phyloP scores from a whole-genome alignment of 805 yeast species.

The Candida odintsovae region DNA sequence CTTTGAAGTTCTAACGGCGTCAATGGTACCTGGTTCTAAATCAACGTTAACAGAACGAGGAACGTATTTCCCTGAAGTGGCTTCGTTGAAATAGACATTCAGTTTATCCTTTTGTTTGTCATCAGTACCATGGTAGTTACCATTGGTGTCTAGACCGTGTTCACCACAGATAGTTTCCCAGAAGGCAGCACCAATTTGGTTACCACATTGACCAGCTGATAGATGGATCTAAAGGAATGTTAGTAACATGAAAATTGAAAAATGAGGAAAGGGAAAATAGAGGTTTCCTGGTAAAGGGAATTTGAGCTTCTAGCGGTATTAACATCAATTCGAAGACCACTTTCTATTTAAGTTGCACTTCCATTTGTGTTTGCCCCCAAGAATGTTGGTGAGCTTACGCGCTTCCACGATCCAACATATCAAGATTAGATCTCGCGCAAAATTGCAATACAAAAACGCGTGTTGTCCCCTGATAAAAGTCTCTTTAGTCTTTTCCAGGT shows the following conservation, averaged over 20 bases:
- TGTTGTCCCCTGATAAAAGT: neutral
- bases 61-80: constrained; percentile 92
- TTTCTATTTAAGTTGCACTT: neutral
- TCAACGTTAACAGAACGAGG: constrained; percentile 97
- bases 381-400: constrained; percentile 7
- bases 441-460: neutral
- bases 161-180: constrained; percentile 92
- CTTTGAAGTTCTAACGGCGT: constrained; percentile 90
- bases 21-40: constrained; percentile 96
- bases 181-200: constrained; percentile 94
- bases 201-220: constrained; percentile 98
- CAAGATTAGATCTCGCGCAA: neutral
- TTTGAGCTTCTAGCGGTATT: neutral
- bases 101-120: constrained; percentile 80
- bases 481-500: neutral
- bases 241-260: neutral
- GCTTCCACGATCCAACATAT: neutral
- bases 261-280: neutral
- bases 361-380: constrained; percentile 1
- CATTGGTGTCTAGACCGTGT: constrained; percentile 73
- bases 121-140: constrained; percentile 59
- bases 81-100: constrained; percentile 92
- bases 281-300: neutral
- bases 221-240: constrained; percentile 61
- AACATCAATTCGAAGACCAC: no score